phyloP scores from a whole-genome alignment of 1,139 yeast species.

The Pichia sp. region DNA sequence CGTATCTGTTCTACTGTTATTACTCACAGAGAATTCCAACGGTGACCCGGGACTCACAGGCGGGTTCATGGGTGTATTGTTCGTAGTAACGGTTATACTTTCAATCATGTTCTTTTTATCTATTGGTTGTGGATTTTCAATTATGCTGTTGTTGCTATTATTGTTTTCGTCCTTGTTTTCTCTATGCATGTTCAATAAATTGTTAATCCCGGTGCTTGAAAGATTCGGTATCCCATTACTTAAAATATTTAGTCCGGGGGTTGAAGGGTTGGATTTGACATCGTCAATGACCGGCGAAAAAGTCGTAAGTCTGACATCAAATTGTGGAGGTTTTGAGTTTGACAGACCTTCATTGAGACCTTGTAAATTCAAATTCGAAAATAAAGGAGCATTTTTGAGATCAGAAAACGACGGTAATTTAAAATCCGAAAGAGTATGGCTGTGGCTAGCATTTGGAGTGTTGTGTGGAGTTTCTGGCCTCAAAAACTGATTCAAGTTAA shows the following conservation, averaged over 20 bases:
- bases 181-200: too few species aligned
- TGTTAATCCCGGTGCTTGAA: not conserved
- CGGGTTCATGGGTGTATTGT: not conserved
- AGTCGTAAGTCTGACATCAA: slow-evolving; percentile 2
- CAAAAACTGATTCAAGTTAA: slow-evolving; percentile 2
- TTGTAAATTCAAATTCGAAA: not conserved
- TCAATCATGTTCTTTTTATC: too few species aligned
- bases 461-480: not conserved
- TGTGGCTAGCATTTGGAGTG: slow-evolving; percentile 5
- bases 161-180: too few species aligned
- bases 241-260: not conserved
- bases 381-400: not conserved
- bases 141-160: too few species aligned
- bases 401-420: slow-evolving; percentile 13
- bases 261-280: not conserved
- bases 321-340: slow-evolving; percentile 5
- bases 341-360: not conserved
- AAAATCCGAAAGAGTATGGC: slow-evolving; percentile 12
- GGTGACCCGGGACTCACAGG: slow-evolving; percentile 11
- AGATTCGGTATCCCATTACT: not conserved
- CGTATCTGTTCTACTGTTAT: too few species aligned
- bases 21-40: slow-evolving; percentile 7
- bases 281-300: not conserved
- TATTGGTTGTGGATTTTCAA: too few species aligned
- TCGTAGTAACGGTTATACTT: too few species aligned